Conservation (phyloP, 2,329 filamentous ascomycete species). For the Hansfordia pulvinata region DNA sequence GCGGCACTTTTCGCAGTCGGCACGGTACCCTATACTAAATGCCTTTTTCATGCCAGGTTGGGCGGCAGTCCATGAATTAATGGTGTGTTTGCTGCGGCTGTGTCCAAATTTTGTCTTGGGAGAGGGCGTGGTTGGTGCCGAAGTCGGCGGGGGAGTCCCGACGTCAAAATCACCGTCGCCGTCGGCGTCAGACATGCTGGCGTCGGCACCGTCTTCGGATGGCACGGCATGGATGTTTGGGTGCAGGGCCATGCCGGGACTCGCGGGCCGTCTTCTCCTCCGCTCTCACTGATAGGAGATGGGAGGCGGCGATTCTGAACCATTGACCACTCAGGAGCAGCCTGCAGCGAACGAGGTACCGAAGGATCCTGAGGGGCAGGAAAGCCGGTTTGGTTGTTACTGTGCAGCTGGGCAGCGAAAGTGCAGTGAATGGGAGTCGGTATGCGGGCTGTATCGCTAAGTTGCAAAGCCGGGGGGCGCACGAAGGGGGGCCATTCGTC, state of each 20-base stretch:
- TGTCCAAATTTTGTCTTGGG: slow-evolving; percentile 39
- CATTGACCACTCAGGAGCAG: slow-evolving; percentile 33
- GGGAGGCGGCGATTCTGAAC: slow-evolving; percentile 39
- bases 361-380: slow-evolving; percentile 21
- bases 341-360: slow-evolving; percentile 33
- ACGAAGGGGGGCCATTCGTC: no score
- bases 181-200: slow-evolving; percentile 4
- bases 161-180: no score
- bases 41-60: slow-evolving; percentile 53
- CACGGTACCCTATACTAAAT: slow-evolving; percentile 66
- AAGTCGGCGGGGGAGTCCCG: slow-evolving; percentile 20
- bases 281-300: slow-evolving; percentile 44
- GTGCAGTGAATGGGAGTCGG: slow-evolving; percentile 46
- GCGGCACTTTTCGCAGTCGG: slow-evolving; percentile 67
- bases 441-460: slow-evolving; percentile 26
- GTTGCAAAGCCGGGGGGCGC: no score
- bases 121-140: slow-evolving; percentile 24
- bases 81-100: slow-evolving; percentile 42
- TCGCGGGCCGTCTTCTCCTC: slow-evolving; percentile 28
- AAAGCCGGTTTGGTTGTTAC: slow-evolving; percentile 28
- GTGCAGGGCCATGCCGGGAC: slow-evolving; percentile 17
- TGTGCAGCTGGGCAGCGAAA: slow-evolving; percentile 40
- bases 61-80: slow-evolving; percentile 42
- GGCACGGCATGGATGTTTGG: slow-evolving; percentile 21
- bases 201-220: slow-evolving; percentile 16